These are phyloP conservation scores for Dillenia suffruticosa DNA, from an alignment of 164 flowering plant genomes.

Conservation along the genomic window DNA sequence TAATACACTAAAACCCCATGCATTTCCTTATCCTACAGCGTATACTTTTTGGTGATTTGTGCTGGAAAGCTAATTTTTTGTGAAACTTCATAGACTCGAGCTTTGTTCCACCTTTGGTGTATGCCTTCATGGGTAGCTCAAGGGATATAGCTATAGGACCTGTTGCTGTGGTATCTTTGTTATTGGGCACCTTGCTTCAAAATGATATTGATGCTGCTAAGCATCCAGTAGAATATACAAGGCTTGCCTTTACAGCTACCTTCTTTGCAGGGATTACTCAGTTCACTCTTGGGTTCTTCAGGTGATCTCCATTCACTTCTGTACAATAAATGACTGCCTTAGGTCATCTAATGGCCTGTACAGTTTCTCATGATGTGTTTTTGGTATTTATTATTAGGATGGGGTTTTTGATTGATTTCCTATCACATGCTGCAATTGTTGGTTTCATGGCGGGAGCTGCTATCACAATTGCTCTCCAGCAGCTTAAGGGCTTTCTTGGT, in stretches of 20 bases:
- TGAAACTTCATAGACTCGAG: conserved; percentile 59
- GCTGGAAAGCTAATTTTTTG: neutral
- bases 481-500: conserved; percentile 93
- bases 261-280: conserved; percentile 93
- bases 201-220: conserved; percentile 53
- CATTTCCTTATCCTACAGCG: neutral
- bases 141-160: conserved; percentile 97
- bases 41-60: neutral
- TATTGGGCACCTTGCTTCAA: conserved; percentile 73
- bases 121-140: conserved; percentile 98
- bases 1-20: neutral
- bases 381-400: conserved; percentile 35
- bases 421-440: conserved; percentile 94
- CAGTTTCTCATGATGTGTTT: neutral
- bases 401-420: conserved; percentile 91
- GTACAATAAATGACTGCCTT: neutral
- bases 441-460: conserved; percentile 99
- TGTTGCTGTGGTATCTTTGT: conserved; percentile 88
- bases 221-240: conserved; percentile 44
- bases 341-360: neutral
- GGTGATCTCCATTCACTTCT: conserved; percentile 32
- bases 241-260: conserved; percentile 93
- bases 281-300: conserved; percentile 74
- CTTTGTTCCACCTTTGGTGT: conserved; percentile 92
- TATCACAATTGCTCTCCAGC: conserved; percentile 89